Conservation (phyloP, 352 stramenopile genomes). For the Globisporangium ultimum region DNA sequence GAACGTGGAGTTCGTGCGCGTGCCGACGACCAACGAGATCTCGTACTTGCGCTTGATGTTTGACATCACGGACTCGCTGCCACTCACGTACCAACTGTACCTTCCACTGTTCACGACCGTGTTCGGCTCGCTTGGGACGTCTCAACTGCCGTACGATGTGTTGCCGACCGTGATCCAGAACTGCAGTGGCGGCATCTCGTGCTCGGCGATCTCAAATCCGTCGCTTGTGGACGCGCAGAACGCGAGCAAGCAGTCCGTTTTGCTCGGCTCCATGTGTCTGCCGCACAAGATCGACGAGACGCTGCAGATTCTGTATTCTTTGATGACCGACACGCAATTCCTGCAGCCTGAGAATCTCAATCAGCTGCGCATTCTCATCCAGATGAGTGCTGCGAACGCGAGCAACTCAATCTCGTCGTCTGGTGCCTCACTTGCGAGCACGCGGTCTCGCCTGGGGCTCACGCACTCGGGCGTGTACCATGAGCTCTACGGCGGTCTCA, state of each 20-base stretch:
- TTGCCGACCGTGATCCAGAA: conserved; percentile 74
- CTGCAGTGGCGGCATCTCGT: conserved; percentile 73
- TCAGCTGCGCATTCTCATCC: conserved; percentile 70
- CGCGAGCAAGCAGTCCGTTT: conserved; percentile 49
- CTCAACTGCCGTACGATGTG: conserved; percentile 55
- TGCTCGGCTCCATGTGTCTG: conserved; percentile 67
- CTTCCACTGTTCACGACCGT: conserved; percentile 69
- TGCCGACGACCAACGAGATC: conserved; percentile 81
- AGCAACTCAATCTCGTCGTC: conserved; percentile 72
- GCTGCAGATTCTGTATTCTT: conserved; percentile 47
- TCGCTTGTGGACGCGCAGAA: conserved; percentile 45
- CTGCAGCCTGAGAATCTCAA: conserved; percentile 60
- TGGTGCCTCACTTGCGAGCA: conserved; percentile 54
- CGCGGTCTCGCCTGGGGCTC: conserved; percentile 53
- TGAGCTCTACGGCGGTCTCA: conserved; percentile 70
- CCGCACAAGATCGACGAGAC: conserved; percentile 72
- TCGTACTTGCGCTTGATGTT: conserved; percentile 78
- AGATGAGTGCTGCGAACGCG: conserved; percentile 63
- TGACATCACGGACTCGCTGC: conserved; percentile 42
- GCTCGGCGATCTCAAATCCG: conserved; percentile 45
- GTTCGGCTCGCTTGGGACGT: conserved; percentile 73
- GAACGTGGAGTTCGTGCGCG: conserved; percentile 51
- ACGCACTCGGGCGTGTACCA: conserved; percentile 50
- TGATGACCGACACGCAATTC: conserved; percentile 79
- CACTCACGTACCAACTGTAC: conserved; percentile 60